Evolutionary conservation across 805 yeast genomes (phyloP), one percentile per base, ranked within the genome.

Genomic region (Saturnispora mendoncae): DNA sequence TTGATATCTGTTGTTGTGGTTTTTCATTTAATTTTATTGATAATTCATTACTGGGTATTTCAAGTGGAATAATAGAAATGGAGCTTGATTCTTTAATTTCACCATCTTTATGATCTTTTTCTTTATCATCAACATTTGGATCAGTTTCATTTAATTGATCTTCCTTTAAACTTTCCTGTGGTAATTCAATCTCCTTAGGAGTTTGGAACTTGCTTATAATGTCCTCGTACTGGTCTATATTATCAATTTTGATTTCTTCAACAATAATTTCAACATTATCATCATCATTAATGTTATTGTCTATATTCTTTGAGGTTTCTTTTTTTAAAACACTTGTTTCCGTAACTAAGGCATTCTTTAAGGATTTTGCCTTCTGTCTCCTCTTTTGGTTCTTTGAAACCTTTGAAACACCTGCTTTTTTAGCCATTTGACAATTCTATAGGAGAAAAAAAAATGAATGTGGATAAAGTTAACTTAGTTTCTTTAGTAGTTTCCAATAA

Each of bases 1-100:
- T 75, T 13, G 76, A 63, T 4, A 70, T n/a, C 7, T 3, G 4
- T 7, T 4, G 30, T n/a, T 36, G 4, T 7, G 14, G 30, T n/a
- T 36, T 13, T n/a, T 4, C 6, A 3, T 19, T n/a, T 15, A 36
- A 8, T 6, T 13, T 26, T 3, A 19, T 2, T 27, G 24, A 9
- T 5, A 26, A 14, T 36, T 29, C 33, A 15, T 14, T 7, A 3
- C 12, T 20, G 27, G 27, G 26, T 33, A 23, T 21, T 15, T 15
- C 18, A 20, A 7, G 19, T 10, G 26, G 8, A n/a, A 8, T 17
- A 15, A 4, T 5, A 6, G 19, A 19, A 15, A 12, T 30, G 13
- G 17, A 19, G 13, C 12, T 15, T 4, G 26, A 13, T 19, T 18
- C 20, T 12, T 23, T 19, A 12, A 12, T 29, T n/a, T 13, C 23